These are phyloP conservation scores for Thinopyrum elongatum DNA, from an alignment of 176 grass and related monocot genomes.

Conservation along the genomic window DNA sequence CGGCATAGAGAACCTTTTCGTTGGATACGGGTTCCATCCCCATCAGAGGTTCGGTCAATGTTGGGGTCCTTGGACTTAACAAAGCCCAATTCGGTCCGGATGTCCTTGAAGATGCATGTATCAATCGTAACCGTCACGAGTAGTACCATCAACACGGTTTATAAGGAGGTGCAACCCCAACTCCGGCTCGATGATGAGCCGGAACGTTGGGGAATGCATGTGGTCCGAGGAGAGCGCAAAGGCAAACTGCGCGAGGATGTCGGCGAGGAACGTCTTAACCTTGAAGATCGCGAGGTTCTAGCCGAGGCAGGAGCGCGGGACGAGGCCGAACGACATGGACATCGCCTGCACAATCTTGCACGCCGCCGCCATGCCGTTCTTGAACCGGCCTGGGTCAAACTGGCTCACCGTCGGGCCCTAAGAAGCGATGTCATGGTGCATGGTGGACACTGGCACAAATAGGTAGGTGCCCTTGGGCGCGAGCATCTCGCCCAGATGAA, in stretches of 20 bases:
- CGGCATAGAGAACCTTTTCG: too few relatives aligned
- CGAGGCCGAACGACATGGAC: conserved; percentile 54
- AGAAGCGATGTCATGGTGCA: conserved; percentile 37
- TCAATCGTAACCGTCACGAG: not conserved
- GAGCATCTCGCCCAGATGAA: conserved; percentile 32
- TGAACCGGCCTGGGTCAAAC: conserved; percentile 42
- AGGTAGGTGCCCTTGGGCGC: conserved; percentile 47
- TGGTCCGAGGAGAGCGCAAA: conserved; percentile 44
- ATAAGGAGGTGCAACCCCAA: conserved; percentile 42
- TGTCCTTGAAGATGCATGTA: not conserved
- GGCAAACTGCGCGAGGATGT: conserved; percentile 24
- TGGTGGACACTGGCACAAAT: conserved; percentile 41
- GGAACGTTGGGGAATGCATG: conserved; percentile 43
- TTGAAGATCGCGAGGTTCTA: conserved; percentile 50
- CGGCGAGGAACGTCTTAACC: conserved; percentile 49
- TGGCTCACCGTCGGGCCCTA: conserved; percentile 34
- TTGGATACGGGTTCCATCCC: too few relatives aligned
- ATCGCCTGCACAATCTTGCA: conserved; percentile 47
- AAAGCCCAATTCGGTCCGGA: not conserved
- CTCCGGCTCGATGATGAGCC: conserved; percentile 48
- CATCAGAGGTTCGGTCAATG: too few relatives aligned
- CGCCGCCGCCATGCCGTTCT: conserved; percentile 19
- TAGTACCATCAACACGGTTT: not conserved
- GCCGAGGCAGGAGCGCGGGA: conserved; percentile 50
- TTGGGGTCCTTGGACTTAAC: not conserved